These are phyloP conservation scores for Geotrichum carabidarum DNA, from an alignment of 1,139 yeast genomes.

Conservation along the genomic window DNA sequence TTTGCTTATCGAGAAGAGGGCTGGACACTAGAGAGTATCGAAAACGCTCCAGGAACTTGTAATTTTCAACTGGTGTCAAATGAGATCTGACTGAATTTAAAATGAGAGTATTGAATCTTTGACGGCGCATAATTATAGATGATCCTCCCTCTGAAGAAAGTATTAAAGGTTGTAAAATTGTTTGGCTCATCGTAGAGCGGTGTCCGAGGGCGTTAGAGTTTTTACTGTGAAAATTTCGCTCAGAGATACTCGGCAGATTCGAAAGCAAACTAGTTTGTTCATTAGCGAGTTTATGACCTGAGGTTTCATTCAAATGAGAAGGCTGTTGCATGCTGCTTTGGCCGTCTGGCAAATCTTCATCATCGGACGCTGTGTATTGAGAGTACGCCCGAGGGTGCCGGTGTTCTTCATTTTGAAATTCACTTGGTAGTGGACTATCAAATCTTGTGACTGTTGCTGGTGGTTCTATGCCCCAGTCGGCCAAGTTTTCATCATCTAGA, in stretches of 20 bases:
- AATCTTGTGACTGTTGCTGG: background rate
- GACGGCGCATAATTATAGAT: conserved; percentile 23
- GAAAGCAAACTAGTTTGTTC: too few relatives aligned
- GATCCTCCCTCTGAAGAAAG: conserved; percentile 20
- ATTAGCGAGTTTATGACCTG: too few relatives aligned
- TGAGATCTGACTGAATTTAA: conserved; percentile 29
- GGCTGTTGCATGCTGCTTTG: too few relatives aligned
- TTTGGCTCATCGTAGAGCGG: conserved; percentile 11
- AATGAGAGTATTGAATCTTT: conserved; percentile 28
- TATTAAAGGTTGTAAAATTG: conserved; percentile 25
- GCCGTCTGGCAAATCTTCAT: background rate
- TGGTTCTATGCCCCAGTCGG: conserved; percentile 4
- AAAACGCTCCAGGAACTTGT: conserved; percentile 43
- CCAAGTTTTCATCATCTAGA: background rate
- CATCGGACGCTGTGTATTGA: background rate
- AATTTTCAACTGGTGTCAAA: conserved; percentile 33
- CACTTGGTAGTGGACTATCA: too few relatives aligned
- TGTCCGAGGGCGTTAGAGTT: background rate
- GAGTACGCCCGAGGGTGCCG: background rate
- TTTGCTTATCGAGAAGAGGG: conserved; percentile 40
- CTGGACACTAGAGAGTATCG: conserved; percentile 44
- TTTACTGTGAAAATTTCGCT: too few relatives aligned
- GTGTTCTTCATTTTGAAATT: background rate
- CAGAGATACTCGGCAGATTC: too few relatives aligned
- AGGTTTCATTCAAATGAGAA: too few relatives aligned